Evolutionary conservation across 139 green algal species (phyloP), one percentile per base, ranked within the genome.

Genomic region (Trebouxia sp.): DNA sequence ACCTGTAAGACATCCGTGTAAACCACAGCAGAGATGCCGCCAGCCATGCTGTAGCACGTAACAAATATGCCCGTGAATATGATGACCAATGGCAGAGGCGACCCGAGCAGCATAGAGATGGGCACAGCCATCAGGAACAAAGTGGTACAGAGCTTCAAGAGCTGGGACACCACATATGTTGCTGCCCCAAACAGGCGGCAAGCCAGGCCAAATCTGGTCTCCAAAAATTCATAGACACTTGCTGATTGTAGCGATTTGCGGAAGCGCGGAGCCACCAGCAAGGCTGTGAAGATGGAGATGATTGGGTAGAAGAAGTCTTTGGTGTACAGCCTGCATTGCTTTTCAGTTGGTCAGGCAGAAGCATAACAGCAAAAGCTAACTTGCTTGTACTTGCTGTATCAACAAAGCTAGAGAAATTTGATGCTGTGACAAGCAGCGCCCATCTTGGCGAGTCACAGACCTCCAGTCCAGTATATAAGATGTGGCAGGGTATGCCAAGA

Each of bases 1-100:
- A 81, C 76, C 77, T 82, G 77, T 38, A 76, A 39, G 1, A 82
- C 77, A 69, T 82, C 77, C 24, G 56, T 82, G 77, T 82, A 82
- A 1, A 82, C 77, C 24, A 82, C 77, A 58, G 77, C 77, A n/a
- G 77, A 58, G 6, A 82, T 76, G 42, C 77, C 77, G 35, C 77
- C 77, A 37, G 77, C 77, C 37, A 72, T 56, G 77, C 53, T 75
- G 77, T 82, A 82, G 26, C 35, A 47, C 11, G 77, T 72, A 6
- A 82, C 77, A 76, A 82, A 82, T 0, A 55, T 32, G 39, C 77
- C 77, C 0, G 39, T 75, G 39, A 65, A 65, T 11, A 82, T 75
- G 28, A 82, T 76, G 37, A 82, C 56, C 53, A 82, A 15, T 9
- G 30, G 42, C 24, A 76, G 39, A 28, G 74, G 47, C 6, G 32